Evolutionary conservation across 345 rosid species (phyloP).

Genomic region (Dipteronia dyeriana): DNA sequence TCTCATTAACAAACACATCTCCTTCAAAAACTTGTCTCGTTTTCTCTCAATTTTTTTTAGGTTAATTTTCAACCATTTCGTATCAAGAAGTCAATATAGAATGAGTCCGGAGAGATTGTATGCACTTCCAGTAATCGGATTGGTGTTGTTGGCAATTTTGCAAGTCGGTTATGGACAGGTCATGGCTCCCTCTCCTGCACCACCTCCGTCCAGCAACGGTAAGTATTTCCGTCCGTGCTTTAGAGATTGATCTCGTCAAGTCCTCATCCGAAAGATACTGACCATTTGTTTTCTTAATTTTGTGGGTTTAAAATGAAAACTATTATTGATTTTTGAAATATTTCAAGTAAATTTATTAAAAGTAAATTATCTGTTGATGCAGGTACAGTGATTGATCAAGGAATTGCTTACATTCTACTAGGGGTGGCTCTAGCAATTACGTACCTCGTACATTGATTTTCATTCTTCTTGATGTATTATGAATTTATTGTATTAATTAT

Average conservation of each 20-base stretch:
- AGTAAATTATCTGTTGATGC: background rate
- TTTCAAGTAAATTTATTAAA: background rate
- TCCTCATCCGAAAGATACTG: too few relatives aligned
- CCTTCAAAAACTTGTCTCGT: too few relatives aligned
- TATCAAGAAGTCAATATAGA: background rate
- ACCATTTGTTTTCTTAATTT: background rate
- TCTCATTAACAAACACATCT: background rate
- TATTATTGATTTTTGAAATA: background rate
- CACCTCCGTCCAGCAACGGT: slow-evolving; percentile 49
- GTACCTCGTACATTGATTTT: slow-evolving; percentile 37
- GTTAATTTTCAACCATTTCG: background rate
- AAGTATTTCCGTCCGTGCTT: background rate
- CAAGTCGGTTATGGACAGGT: slow-evolving; percentile 41
- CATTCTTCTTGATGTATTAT: background rate
- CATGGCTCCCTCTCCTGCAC: slow-evolving; percentile 40
- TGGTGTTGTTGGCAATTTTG: slow-evolving; percentile 38
- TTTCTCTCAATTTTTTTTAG: too few relatives aligned
- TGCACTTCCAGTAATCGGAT: slow-evolving; percentile 29
- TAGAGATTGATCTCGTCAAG: too few relatives aligned
- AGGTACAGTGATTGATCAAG: slow-evolving; percentile 46
- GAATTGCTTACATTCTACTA: slow-evolving; percentile 42
- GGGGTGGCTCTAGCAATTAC: slow-evolving; percentile 42
- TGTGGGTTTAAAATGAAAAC: background rate
- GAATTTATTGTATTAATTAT: background rate
- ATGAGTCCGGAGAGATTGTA: slow-evolving; percentile 29